phyloP scores from a whole-genome alignment of 345 rosid species.

The Populus tremula region DNA sequence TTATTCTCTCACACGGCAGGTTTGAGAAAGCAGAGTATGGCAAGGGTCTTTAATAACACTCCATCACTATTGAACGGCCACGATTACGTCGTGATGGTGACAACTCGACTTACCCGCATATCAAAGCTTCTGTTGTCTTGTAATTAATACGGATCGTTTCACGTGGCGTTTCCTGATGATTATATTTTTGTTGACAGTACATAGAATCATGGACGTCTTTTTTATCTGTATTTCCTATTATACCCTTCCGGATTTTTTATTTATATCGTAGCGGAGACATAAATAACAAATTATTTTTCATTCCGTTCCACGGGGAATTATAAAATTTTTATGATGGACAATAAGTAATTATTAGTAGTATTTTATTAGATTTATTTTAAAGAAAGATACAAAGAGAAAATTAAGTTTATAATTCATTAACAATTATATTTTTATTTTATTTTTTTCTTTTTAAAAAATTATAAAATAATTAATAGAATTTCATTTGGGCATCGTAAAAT shows the following conservation, averaged over 20 bases:
- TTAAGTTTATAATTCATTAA: too few species aligned
- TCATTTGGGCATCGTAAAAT: too few species aligned
- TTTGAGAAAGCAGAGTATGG: background rate
- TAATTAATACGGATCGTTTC: background rate
- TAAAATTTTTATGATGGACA: too few species aligned
- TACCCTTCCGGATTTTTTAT: background rate
- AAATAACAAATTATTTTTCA: too few species aligned
- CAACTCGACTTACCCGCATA: slow-evolving; percentile 20
- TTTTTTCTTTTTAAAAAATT: too few species aligned
- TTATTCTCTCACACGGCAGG: slow-evolving; percentile 1
- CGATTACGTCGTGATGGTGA: slow-evolving; percentile 28
- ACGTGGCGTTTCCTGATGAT: slow-evolving; percentile 21
- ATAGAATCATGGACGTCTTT: background rate
- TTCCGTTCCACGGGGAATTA: too few species aligned
- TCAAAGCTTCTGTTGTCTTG: slow-evolving; percentile 10
- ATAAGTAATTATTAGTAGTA: too few species aligned
- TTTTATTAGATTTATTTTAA: too few species aligned
- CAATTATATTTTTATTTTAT: too few species aligned
- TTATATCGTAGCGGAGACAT: too few species aligned
- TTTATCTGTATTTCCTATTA: background rate
- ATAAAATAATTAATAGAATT: too few species aligned
- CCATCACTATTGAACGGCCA: slow-evolving; percentile 12
- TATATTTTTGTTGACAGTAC: background rate
- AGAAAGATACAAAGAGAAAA: too few species aligned
- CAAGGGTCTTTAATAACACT: background rate